Conservation (phyloP, 305 asterid species). For the Fraxinus sp. region DNA sequence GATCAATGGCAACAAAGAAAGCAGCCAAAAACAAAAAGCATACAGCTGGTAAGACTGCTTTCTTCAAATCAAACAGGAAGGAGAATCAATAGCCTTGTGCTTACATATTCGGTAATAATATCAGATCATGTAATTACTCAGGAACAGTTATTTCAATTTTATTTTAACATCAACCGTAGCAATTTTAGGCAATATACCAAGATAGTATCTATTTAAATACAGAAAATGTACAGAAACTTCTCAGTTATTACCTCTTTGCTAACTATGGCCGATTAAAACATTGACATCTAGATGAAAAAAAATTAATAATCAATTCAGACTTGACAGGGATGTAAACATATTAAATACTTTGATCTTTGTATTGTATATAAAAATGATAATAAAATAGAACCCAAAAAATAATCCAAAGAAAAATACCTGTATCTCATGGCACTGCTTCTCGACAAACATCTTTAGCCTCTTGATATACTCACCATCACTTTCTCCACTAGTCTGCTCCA, state of each 20-base stretch:
- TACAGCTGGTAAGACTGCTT: not conserved
- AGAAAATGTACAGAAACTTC: not conserved
- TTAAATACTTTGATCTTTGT: not conserved
- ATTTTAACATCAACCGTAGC: not conserved
- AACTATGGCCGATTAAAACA: not conserved
- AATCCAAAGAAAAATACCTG: constrained; percentile 55
- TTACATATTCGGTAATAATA: not conserved
- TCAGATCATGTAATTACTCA: not conserved
- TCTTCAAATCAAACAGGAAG: not conserved
- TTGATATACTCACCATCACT: constrained; percentile 68
- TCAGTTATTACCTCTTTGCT: not conserved
- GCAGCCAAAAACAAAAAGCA: not conserved
- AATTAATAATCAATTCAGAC: not conserved
- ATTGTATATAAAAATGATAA: constrained; percentile 1
- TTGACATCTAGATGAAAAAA: not conserved
- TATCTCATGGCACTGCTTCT: constrained; percentile 86
- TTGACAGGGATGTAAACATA: not conserved
- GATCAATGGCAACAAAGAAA: not conserved
- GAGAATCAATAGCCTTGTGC: not conserved
- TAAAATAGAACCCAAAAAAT: constrained; percentile 14
- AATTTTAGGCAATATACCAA: not conserved
- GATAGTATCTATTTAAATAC: not conserved
- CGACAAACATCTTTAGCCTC: constrained; percentile 66
- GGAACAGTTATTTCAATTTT: not conserved
- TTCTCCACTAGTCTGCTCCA: constrained; percentile 75